A percentile compares a stretch with the other conserved stretches of the same genome.
These are phyloP conservation scores for Lachancea lanzarotensis DNA, from an alignment of 805 yeast genomes.

Conservation along the genomic window DNA sequence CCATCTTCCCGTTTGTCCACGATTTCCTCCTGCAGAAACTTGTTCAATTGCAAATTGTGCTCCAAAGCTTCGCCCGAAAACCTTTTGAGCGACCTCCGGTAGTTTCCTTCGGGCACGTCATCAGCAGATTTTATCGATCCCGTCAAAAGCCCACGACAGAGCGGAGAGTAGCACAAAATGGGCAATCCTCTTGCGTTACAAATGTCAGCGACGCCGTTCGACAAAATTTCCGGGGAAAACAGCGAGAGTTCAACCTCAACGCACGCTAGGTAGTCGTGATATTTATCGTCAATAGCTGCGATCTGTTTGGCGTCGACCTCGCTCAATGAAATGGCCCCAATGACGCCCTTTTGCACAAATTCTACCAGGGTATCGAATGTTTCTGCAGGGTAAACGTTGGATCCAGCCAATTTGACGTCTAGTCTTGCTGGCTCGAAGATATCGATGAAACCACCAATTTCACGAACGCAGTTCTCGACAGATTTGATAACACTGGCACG, in stretches of 20 bases:
- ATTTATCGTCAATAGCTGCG: conserved; percentile 46
- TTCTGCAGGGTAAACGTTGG: conserved; percentile 39
- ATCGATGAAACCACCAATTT: conserved; percentile 46
- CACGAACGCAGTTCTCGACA: conserved; percentile 38
- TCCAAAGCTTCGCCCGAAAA: conserved; percentile 52
- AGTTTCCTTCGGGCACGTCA: conserved; percentile 52
- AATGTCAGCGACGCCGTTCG: conserved; percentile 56
- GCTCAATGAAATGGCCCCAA: conserved; percentile 67
- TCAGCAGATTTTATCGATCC: conserved; percentile 44
- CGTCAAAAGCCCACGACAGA: conserved; percentile 72
- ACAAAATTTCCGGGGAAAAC: conserved; percentile 52
- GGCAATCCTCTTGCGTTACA: conserved; percentile 57
- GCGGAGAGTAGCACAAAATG: conserved; percentile 75
- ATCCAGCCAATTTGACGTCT: conserved; percentile 36
- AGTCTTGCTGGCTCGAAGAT: conserved; percentile 71
- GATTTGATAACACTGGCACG: conserved; percentile 42
- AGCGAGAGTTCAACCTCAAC: conserved; percentile 79
- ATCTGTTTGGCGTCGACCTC: conserved; percentile 65
- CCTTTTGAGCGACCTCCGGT: conserved; percentile 46
- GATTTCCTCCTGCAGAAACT: conserved; percentile 38
- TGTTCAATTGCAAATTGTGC: conserved; percentile 46
- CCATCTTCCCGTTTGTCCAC: conserved; percentile 46
- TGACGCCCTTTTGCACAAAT: conserved; percentile 53
- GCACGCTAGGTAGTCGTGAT: conserved; percentile 47
- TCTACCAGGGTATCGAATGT: conserved; percentile 51